These are phyloP conservation scores for Saccharomycodes ludwigii DNA, from an alignment of 805 yeast genomes.

Conservation along the genomic window DNA sequence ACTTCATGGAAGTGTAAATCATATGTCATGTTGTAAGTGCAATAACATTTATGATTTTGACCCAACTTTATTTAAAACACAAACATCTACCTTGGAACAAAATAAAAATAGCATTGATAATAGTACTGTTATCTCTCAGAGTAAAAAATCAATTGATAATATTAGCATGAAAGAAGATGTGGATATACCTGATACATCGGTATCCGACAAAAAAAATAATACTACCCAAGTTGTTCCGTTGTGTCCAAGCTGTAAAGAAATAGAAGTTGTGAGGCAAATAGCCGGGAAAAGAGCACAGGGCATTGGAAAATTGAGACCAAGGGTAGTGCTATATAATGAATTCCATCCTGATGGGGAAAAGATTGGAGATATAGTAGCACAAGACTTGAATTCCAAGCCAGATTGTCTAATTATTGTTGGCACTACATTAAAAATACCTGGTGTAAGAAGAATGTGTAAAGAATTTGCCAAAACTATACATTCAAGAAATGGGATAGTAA, in stretches of 20 bases:
- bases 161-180: too few species aligned
- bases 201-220: too few species aligned
- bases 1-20: slow-evolving; percentile 70
- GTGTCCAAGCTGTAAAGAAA: slow-evolving; percentile 55
- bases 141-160: too few species aligned
- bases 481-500: slow-evolving; percentile 42
- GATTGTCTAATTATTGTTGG: slow-evolving; percentile 78
- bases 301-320: slow-evolving; percentile 48
- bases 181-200: too few species aligned
- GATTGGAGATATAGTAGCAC: slow-evolving; percentile 62
- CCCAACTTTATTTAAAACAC: too few species aligned
- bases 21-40: slow-evolving; percentile 71
- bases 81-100: too few species aligned
- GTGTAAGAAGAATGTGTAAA: slow-evolving; percentile 48
- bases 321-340: slow-evolving; percentile 62
- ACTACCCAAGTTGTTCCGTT: too few species aligned
- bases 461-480: slow-evolving; percentile 49
- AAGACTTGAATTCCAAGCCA: slow-evolving; percentile 52
- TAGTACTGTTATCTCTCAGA: too few species aligned
- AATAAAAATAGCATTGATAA: too few species aligned
- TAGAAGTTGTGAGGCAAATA: slow-evolving; percentile 40
- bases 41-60: slow-evolving; percentile 41
- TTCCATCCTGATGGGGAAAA: slow-evolving; percentile 80
- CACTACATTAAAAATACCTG: slow-evolving; percentile 73
- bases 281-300: slow-evolving; percentile 59